These are phyloP conservation scores for Calendula officinalis DNA, from an alignment of 129 eudicot genomes.

Conservation along the genomic window DNA sequence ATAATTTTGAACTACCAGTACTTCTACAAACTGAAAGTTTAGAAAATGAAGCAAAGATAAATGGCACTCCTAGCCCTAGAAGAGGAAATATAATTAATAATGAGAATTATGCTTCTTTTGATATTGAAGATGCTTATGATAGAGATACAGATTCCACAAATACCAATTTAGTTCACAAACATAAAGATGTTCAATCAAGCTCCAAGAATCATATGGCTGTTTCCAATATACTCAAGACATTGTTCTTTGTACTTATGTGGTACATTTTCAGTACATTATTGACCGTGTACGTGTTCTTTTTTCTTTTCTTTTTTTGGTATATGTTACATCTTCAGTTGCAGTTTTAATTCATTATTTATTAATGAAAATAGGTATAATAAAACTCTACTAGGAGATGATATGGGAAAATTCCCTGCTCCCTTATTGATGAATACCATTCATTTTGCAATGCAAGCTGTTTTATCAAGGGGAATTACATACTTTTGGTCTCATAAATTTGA, in stretches of 20 bases:
- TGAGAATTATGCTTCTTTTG: constrained; percentile 53
- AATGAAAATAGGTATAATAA: constrained; percentile 66
- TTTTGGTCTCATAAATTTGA: constrained; percentile 69
- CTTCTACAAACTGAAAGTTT: constrained; percentile 25
- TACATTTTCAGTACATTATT: constrained; percentile 76
- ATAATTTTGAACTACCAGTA: constrained; percentile 52
- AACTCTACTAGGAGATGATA: constrained; percentile 72
- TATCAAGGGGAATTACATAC: constrained; percentile 81
- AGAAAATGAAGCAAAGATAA: constrained; percentile 20
- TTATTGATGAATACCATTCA: constrained; percentile 91
- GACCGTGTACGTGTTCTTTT: constrained; percentile 69
- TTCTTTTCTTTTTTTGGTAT: neutral
- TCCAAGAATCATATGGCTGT: constrained; percentile 37
- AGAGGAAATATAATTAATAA: constrained; percentile 28
- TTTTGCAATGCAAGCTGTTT: constrained; percentile 89
- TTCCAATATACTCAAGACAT: constrained; percentile 74
- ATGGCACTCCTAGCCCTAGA: constrained; percentile 24
- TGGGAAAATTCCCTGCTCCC: constrained; percentile 98
- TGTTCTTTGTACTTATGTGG: constrained; percentile 81
- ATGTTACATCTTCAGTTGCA: constrained; percentile 1
- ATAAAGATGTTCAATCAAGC: constrained; percentile 12
- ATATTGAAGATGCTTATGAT: constrained; percentile 41
- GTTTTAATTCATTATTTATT: constrained; percentile 14
- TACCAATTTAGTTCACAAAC: constrained; percentile 22
- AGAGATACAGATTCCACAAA: neutral